Evolutionary conservation across 1,284 basidiomycete species (phyloP).

Genomic region (Xerocomus amazonicus): DNA sequence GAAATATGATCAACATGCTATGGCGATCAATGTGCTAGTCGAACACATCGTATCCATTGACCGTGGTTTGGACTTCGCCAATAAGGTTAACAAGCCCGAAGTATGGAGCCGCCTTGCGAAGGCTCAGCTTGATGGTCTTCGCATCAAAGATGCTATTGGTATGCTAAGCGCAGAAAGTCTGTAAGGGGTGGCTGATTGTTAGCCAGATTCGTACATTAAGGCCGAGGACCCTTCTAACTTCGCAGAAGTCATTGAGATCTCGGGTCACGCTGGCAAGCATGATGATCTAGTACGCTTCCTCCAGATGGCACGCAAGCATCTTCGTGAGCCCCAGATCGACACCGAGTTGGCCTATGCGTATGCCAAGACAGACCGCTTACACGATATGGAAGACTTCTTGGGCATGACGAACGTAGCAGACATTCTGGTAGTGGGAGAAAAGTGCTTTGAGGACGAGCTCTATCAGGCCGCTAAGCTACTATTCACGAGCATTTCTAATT

Average conservation of each 20-base stretch:
- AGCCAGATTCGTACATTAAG: conserved; percentile 94
- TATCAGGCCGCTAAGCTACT: conserved; percentile 97
- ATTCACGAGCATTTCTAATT: conserved; percentile 97
- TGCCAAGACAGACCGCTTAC: conserved; percentile 93
- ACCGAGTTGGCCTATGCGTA: conserved; percentile 96
- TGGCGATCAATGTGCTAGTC: conserved; percentile 97
- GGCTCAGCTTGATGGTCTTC: conserved; percentile 98
- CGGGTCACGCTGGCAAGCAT: conserved; percentile 94
- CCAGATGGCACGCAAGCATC: conserved; percentile 98
- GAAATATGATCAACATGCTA: conserved; percentile 90
- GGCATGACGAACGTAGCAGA: conserved; percentile 99
- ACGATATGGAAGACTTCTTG: conserved; percentile 99
- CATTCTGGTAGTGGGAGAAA: conserved; percentile 93
- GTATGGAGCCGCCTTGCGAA: conserved; percentile 98
- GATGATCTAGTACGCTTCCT: conserved; percentile 97
- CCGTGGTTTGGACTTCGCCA: conserved; percentile 93
- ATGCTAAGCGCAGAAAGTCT: conserved; percentile 18
- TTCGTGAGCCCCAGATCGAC: conserved; percentile 97
- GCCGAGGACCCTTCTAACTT: conserved; percentile 97
- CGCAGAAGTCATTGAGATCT: conserved; percentile 94
- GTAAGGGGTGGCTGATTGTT: conserved; percentile 8
- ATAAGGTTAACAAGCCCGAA: conserved; percentile 94
- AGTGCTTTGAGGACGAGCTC: conserved; percentile 98
- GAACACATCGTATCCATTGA: conserved; percentile 99
- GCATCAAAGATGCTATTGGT: conserved; percentile 98